phyloP scores from a whole-genome alignment of 2,329 filamentous ascomycete genomes.

The Pezicula neosporulosa region DNA sequence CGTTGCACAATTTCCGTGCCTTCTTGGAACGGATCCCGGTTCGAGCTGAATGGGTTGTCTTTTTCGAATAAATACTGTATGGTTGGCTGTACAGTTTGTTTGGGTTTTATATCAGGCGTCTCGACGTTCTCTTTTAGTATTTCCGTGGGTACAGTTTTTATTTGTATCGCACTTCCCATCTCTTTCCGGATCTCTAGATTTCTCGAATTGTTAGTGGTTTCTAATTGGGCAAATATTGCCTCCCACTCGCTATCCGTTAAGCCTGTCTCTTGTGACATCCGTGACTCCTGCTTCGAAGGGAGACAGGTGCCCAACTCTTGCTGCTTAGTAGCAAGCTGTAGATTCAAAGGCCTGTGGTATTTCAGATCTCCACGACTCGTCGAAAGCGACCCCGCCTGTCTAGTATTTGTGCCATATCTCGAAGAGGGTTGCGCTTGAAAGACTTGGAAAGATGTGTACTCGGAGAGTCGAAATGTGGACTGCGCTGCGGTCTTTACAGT shows the following conservation, averaged over 20 bases:
- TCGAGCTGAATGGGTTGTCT: not conserved
- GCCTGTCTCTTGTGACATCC: not conserved
- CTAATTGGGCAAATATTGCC: not conserved
- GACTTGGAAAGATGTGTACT: not conserved
- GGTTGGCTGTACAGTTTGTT: not conserved
- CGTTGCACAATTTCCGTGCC: constrained; percentile 1
- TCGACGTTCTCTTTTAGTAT: not conserved
- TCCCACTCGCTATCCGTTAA: not conserved
- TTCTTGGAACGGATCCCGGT: not conserved
- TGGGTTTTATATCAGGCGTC: not conserved
- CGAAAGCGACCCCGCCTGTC: no score
- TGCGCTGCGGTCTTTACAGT: not conserved
- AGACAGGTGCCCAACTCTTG: not conserved
- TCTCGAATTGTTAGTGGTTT: not conserved
- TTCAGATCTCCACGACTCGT: no score
- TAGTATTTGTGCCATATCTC: no score
- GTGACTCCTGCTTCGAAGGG: not conserved
- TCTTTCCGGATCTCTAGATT: not conserved
- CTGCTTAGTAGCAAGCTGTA: not conserved
- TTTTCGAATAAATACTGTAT: not conserved
- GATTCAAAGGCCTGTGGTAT: no score
- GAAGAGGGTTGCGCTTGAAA: not conserved
- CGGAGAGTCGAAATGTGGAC: not conserved
- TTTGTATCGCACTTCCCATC: not conserved
- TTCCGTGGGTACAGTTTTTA: no score